These are phyloP conservation scores for Phytophthora chlamydospora DNA, from an alignment of 352 stramenopile genomes.

Conservation along the genomic window DNA sequence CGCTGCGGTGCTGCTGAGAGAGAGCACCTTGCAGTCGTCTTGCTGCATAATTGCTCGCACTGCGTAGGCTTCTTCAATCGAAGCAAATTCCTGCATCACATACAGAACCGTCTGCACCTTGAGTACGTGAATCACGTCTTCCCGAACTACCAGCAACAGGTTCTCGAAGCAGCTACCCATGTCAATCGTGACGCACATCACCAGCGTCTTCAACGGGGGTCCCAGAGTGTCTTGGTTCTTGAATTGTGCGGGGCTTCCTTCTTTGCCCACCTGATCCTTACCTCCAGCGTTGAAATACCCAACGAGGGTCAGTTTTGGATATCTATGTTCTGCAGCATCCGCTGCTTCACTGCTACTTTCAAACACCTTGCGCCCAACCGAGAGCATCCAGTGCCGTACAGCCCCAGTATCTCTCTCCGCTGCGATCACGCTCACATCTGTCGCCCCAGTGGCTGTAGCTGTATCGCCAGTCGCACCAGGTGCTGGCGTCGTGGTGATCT, in stretches of 20 bases:
- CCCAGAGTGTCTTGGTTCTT: constrained; percentile 25
- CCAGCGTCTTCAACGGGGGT: constrained; percentile 26
- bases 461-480: not conserved
- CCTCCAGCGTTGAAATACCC: constrained; percentile 30
- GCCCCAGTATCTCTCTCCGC: constrained; percentile 34
- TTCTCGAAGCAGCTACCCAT: constrained; percentile 58
- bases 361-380: constrained; percentile 18
- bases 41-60: constrained; percentile 24
- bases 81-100: constrained; percentile 27
- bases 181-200: constrained; percentile 56
- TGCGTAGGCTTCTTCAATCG: constrained; percentile 26
- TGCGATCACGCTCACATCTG: constrained; percentile 42
- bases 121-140: constrained; percentile 69
- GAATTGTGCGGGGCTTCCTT: constrained; percentile 9
- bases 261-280: constrained; percentile 22
- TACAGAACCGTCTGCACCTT: constrained; percentile 65
- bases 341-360: not conserved
- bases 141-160: constrained; percentile 54
- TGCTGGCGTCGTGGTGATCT: constrained; percentile 13
- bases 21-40: constrained; percentile 19
- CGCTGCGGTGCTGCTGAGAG: constrained; percentile 26
- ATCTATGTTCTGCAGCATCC: constrained; percentile 14
- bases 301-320: constrained; percentile 37
- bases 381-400: constrained; percentile 53
- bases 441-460: not conserved